Base-by-base conservation (phyloP, 805 yeast species). In the Starmerella asiatica region DNA sequence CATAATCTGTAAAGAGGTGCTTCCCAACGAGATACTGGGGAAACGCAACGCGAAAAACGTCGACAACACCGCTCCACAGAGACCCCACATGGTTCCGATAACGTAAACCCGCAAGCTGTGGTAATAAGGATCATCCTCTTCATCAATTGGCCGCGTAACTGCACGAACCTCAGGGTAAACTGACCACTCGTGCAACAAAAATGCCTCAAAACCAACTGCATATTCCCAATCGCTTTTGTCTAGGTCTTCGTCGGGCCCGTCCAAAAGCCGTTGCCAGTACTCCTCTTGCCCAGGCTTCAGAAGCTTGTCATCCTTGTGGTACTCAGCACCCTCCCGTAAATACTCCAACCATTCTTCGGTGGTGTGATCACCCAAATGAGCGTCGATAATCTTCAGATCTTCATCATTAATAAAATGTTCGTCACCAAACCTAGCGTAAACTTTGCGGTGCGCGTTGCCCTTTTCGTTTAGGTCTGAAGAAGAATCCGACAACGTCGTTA, bases 161-260 rank as follows among this genome's bases (percentile, higher is more conserved):
- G 78, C 68, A 20, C 79, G 57, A n/a, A 75, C 75, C 51, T 75
- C 79, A 2, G 78, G 75, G 46, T 73, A 73, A 2, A 76, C 75
- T 1, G 77, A 71, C 55, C 67, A 68, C 43, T 52, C 57, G 29
- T 45, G 41, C 30, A 59, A 57, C 29, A 70, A 49, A 17, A 63
- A 65, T 2, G 73, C 74, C 42, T 68, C 66, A 21, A 64, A 52
- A 37, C 56, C 58, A 26, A 42, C 39, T 3, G 12, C 28, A 3
- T n/a, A 2, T 21, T 42, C 38, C 42, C 45, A 35, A 6, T 33
- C 37, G 3, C 60, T 59, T 7, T 27, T 34, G 19, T 21, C 17
- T 32, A 39, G 46, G 12, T 27, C 29, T 1, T 31, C 34, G 1
- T 23, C 9, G 0, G 48, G 49, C 3, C 54, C 38, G 2, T 31